Evolutionary conservation across 495 filamentous ascomycete species (phyloP), one percentile per base, ranked within the genome.

Genomic region (Penicillium ucsense): DNA sequence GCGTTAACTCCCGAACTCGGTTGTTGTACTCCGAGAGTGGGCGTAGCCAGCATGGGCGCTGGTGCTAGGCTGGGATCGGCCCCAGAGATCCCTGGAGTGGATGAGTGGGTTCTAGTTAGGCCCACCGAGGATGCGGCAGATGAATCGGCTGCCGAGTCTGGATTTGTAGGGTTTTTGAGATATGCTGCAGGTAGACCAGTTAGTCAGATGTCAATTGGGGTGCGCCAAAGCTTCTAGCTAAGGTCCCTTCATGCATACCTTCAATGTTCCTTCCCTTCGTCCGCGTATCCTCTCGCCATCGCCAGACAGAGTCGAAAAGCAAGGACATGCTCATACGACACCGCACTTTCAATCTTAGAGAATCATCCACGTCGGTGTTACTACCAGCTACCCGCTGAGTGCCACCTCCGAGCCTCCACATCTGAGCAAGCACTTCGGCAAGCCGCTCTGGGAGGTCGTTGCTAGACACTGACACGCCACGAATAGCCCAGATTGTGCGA

Each of bases 291-390:
- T 94, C 88, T 48, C 89, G 76, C 89, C 89, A 96, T 45, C 88
- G 81, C 88, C 88, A 94, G 28, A 94, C 88, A 4, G 84, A 88
- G 66, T 96, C 89, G 61, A 84, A 95, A 3, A 96, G 85, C 5
- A 94, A 72, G 54, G 86, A 91, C 85, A 96, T 90, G 63, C 88
- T 94, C 78, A 91, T 89, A 7, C 89, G 79, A 57, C 87, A 92
- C 46, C 87, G 79, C 4, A 95, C 87, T 63, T 88, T 90, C 10
- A 96, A 71, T 65, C 89, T 82, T 41, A 96, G 61, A 34, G 70
- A 73, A 45, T 86, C 84, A 59, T 94, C 88, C 8, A 79, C 70
- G 36, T 73, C 66, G 40, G 60, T 20, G 38, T 54, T 60, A 41
- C 54, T 57, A 9, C 54, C 51, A 49, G 55, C 48, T 70, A 48